Conservation (phyloP, 495 filamentous ascomycete genomes). For the Clavariopsis aquatica region DNA sequence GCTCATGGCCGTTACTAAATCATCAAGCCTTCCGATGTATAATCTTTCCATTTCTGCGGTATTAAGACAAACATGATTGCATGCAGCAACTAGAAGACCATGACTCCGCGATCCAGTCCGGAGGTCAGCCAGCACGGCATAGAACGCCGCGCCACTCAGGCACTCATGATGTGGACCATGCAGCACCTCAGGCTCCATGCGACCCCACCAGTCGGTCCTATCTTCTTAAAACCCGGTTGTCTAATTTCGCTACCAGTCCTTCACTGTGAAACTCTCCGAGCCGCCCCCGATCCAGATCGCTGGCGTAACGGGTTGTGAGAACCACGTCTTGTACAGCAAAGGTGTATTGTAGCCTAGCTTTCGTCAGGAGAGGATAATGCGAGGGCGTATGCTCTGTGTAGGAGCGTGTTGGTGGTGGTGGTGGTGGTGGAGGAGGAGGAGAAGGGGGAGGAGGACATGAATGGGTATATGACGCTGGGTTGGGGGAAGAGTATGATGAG, state of each 20-base stretch:
- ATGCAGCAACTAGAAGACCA: too few species aligned
- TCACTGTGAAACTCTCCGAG: too few species aligned
- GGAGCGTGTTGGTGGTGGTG: neutral
- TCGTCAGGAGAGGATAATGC: neutral
- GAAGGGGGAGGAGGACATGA: neutral
- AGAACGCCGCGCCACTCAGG: neutral
- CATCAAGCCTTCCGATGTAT: too few species aligned
- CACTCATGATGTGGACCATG: constrained; percentile 1
- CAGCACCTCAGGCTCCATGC: constrained; percentile 3
- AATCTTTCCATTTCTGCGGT: too few species aligned
- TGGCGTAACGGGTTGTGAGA: neutral
- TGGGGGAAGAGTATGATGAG: neutral
- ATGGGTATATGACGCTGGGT: too few species aligned
- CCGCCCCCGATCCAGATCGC: neutral
- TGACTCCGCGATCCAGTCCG: too few species aligned
- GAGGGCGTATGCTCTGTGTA: neutral
- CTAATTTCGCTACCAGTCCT: constrained; percentile 1
- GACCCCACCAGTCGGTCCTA: neutral
- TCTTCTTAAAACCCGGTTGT: neutral
- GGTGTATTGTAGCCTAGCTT: constrained; percentile 3
- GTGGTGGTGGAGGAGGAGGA: neutral
- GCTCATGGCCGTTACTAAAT: too few species aligned
- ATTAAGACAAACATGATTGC: too few species aligned
- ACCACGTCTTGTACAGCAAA: constrained; percentile 1
- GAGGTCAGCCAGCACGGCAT: neutral